A percentile compares a stretch with the other conserved stretches of the same genome.
These are phyloP conservation scores for Annulohypoxylon nitens DNA, from an alignment of 495 filamentous ascomycete species.

Conservation along the genomic window DNA sequence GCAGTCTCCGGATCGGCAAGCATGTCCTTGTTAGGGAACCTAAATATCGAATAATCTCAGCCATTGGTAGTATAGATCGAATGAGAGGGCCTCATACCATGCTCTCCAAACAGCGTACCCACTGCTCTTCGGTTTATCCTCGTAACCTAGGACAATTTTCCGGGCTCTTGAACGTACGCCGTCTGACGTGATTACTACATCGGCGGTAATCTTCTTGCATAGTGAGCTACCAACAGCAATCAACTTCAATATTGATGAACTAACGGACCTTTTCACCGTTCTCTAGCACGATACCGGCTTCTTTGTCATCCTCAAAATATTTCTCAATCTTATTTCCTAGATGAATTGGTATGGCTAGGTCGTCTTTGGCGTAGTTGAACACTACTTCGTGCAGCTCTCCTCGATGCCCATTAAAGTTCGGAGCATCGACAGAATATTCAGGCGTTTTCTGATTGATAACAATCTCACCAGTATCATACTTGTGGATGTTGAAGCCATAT, in stretches of 20 bases:
- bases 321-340: slow-evolving; percentile 64
- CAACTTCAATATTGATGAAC: too few species aligned
- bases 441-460: slow-evolving; percentile 67
- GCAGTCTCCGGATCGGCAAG: slow-evolving; percentile 68
- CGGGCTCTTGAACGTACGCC: slow-evolving; percentile 71
- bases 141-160: slow-evolving; percentile 69
- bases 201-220: slow-evolving; percentile 54
- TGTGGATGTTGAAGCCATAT: slow-evolving; percentile 72
- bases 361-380: slow-evolving; percentile 68
- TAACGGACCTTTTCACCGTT: slow-evolving; percentile 59
- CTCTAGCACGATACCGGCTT: slow-evolving; percentile 68
- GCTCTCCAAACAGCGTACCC: slow-evolving; percentile 71
- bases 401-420: slow-evolving; percentile 71
- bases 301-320: slow-evolving; percentile 68
- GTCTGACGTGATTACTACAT: slow-evolving; percentile 71
- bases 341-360: slow-evolving; percentile 68
- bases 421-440: slow-evolving; percentile 60
- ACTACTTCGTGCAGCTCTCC: slow-evolving; percentile 71
- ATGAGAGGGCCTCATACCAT: slow-evolving; percentile 56
- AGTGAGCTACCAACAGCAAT: slow-evolving; percentile 12
- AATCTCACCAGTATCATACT: slow-evolving; percentile 71
- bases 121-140: slow-evolving; percentile 69
- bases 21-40: slow-evolving; percentile 72
- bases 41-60: slow-evolving; percentile 31
- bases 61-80: neutral